phyloP scores from a whole-genome alignment of 2,329 filamentous ascomycete species.

The Aspergillus aculeatus region DNA sequence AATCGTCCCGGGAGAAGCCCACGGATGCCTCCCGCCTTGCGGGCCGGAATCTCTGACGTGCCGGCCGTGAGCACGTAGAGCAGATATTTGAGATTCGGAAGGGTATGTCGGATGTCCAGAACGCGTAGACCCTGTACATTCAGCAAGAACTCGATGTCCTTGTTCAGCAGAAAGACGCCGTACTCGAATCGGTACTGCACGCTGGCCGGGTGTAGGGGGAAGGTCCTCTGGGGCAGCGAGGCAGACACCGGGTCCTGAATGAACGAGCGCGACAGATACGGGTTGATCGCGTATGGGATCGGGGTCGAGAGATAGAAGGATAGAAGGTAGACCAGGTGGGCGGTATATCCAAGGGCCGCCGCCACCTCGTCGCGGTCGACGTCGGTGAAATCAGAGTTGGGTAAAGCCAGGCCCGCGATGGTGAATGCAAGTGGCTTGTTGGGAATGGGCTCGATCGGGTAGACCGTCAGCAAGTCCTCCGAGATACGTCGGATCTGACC shows the following conservation, averaged over 20 bases:
- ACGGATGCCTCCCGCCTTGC: slow-evolving; percentile 55
- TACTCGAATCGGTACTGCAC: slow-evolving; percentile 93
- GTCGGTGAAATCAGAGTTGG: slow-evolving; percentile 76
- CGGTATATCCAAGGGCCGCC: slow-evolving; percentile 77
- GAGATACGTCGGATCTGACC: slow-evolving; percentile 88
- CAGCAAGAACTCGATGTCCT: slow-evolving; percentile 76
- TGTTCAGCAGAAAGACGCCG: slow-evolving; percentile 93
- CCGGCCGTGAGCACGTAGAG: slow-evolving; percentile 86
- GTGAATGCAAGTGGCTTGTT: slow-evolving; percentile 73
- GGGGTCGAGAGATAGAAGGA: slow-evolving; percentile 78
- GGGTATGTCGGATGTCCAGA: slow-evolving; percentile 84
- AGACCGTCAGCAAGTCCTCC: slow-evolving; percentile 75
- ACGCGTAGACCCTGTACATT: slow-evolving; percentile 70
- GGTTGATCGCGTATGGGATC: slow-evolving; percentile 75
- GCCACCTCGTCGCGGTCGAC: slow-evolving; percentile 66
- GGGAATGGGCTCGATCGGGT: slow-evolving; percentile 70
- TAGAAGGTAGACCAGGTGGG: slow-evolving; percentile 71
- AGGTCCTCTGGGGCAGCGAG: slow-evolving; percentile 61
- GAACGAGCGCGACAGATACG: slow-evolving; percentile 70
- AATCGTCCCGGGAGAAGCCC: slow-evolving; percentile 44
- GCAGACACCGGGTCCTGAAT: slow-evolving; percentile 71
- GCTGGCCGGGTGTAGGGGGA: slow-evolving; percentile 74
- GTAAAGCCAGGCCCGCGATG: slow-evolving; percentile 74
- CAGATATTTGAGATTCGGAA: slow-evolving; percentile 91
- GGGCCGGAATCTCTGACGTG: slow-evolving; percentile 58